Base-by-base conservation (phyloP, 495 filamentous ascomycete genomes). In the Hypoxylon perforatum region DNA sequence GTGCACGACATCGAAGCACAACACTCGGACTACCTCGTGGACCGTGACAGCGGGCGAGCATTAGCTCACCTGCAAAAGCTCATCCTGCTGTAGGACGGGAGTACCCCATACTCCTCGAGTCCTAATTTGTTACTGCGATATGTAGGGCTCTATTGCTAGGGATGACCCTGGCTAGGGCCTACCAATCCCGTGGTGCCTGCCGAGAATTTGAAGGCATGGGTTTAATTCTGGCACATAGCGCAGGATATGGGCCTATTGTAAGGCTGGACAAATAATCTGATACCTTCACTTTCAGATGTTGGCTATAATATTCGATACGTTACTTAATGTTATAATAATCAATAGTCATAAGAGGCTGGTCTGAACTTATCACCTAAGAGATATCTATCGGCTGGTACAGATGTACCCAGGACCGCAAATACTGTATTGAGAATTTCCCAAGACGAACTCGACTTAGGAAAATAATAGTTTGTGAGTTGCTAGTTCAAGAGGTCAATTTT, bases 101-200 rank as follows among this genome's bases (percentile, higher is more conserved):
- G 60, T n/a, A 51, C 57, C 46, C 21, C 49, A 22, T 44, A 23
- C 51, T 57, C 45, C 11, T 11, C 15, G 9, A 41, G 38, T 15
- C 14, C 38, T 41, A 5, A 41, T 17, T 17, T 21, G 9, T 47
- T 47, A 21, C 23, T 22, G 28, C 36, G 41, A 22, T 38, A 56
- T 56, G 35, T 52, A 60, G 50, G 52, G 63, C 36, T 33, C 36
- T 47, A 53, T 45, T 39, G 28, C 36, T 67, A 57, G 52, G 52
- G 48, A 44, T 23, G 19, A 44, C 54, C 57, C 39, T 44, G 58
- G 41, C 53, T 19, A 39, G 49, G 55, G 63, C 47, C 48, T 67
- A 47, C 44, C 39, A 62, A 48, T 57, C 35, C 30, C 25, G 41
- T 54, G 25, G 35, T 17, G 25, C 19, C 28, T 35, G 11, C 42